Conservation (phyloP, 2,329 filamentous ascomycete genomes). For the Exophiala alcalophila region DNA sequence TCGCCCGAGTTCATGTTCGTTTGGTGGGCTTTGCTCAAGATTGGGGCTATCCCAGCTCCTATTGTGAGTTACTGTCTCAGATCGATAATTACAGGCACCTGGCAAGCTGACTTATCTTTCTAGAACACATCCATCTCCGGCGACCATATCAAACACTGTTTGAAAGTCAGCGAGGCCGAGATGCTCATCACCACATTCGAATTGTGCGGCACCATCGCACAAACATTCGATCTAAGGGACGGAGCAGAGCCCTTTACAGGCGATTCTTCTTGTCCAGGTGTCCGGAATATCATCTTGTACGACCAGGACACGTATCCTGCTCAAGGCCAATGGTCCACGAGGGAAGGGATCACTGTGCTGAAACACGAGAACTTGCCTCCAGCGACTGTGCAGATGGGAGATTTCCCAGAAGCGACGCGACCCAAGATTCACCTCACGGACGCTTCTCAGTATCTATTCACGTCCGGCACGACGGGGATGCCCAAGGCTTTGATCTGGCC, state of each 20-base stretch:
- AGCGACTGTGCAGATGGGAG: too few species aligned
- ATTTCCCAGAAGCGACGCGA: too few species aligned
- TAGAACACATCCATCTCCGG: conserved; percentile 61
- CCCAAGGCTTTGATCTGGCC: conserved; percentile 23
- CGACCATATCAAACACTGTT: conserved; percentile 61
- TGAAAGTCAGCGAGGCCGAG: conserved; percentile 55
- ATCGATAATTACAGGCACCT: too few species aligned
- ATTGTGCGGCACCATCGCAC: background rate
- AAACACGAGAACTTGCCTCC: too few species aligned
- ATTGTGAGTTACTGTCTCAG: too few species aligned
- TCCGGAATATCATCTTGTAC: background rate
- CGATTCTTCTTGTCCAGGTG: too few species aligned
- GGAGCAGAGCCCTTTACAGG: background rate
- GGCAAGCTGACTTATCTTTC: too few species aligned
- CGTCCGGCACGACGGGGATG: conserved; percentile 40
- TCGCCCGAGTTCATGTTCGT: conserved; percentile 49
- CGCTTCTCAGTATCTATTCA: conserved; percentile 1
- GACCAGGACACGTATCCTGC: background rate
- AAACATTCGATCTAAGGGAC: background rate
- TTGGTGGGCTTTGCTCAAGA: conserved; percentile 43
- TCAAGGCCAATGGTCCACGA: background rate
- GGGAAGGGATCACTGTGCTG: too few species aligned
- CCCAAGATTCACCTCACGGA: background rate
- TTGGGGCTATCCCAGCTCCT: conserved; percentile 57
- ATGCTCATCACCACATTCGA: conserved; percentile 43